Evolutionary conservation across 306 rosid species (phyloP), one percentile per base, ranked within the genome.

Genomic region (Dryas octopetala): DNA sequence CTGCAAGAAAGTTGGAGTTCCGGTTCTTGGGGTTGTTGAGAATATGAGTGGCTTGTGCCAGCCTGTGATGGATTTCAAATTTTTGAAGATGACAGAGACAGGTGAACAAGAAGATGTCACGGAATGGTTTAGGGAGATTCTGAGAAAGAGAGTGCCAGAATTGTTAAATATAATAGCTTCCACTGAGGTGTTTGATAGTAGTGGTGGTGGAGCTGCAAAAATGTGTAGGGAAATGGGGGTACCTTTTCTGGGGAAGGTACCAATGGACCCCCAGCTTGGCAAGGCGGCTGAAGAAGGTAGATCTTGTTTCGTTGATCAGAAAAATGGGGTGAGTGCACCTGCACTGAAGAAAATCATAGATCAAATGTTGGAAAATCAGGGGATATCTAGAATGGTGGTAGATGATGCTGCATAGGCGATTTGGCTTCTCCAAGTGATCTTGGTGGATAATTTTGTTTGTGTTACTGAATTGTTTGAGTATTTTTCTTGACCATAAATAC

Each of bases 271-370:
- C 13, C 82, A 79, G 86, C 97, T 92, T 61, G 87, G 98, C 67
- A 95, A 91, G 88, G 98, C 92, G 8, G 93, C 98, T 4, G 98
- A 95, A 81, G 97, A 88, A 79, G 98, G 97, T 38, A 82, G 89
- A 62, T 95, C 98, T 48, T 95, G 98, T 78, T 95, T 95, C 77
- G 68, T 53, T 74, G 91, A 85, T 73, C 86, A 88, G 63, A 83
- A 73, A 47, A 80, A 93, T 59, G 85, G 83, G 63, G 83, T 71
- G 44, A 87, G 97, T 70, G 97, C 97, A 51, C 81, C 96, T 46
- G 97, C 97, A 15, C 74, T 91, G 79, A 88, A 86, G 88, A 95
- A 73, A 38, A 89, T 95, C 49, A 76, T 95, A 9, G 93, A 89
- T 62, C 88, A 85, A 50, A 16, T 90, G 86, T 55, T 91, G 83